phyloP scores from a whole-genome alignment of 2,329 filamentous ascomycete genomes.

The Scedosporium aurantiacum region DNA sequence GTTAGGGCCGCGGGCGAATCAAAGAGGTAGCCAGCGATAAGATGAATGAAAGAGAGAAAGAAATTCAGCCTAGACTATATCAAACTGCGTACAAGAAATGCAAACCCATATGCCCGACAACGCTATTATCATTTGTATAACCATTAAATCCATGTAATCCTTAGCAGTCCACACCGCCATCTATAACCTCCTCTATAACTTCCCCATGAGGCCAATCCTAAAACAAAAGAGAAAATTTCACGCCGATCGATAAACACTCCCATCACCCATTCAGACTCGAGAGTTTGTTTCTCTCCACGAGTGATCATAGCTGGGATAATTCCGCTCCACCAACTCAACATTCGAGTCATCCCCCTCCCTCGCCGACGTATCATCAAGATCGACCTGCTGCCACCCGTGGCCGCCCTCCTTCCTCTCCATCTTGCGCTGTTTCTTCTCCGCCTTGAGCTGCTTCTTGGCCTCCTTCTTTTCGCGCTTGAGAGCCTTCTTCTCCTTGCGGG shows the following conservation, averaged over 20 bases:
- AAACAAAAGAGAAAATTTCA: no score
- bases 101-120: no score
- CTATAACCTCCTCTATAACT: no score
- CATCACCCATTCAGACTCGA: background rate
- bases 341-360: background rate
- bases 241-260: no score
- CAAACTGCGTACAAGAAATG: background rate
- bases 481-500: conserved; percentile 27
- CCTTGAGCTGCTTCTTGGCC: conserved; percentile 14
- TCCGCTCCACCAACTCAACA: background rate
- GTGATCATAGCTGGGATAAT: background rate
- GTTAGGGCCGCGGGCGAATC: background rate
- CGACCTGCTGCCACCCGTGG: background rate
- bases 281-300: background rate
- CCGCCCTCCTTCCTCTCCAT: conserved; percentile 5
- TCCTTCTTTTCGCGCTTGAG: conserved; percentile 21
- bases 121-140: no score
- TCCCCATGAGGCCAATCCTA: no score
- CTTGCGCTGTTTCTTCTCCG: conserved; percentile 15
- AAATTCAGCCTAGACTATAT: background rate
- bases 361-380: background rate
- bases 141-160: no score
- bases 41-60: background rate
- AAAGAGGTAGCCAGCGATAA: background rate
- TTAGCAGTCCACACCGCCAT: no score